Base-by-base conservation (phyloP, 169 alveolate genomes). In the Plasmodium vivax region DNA sequence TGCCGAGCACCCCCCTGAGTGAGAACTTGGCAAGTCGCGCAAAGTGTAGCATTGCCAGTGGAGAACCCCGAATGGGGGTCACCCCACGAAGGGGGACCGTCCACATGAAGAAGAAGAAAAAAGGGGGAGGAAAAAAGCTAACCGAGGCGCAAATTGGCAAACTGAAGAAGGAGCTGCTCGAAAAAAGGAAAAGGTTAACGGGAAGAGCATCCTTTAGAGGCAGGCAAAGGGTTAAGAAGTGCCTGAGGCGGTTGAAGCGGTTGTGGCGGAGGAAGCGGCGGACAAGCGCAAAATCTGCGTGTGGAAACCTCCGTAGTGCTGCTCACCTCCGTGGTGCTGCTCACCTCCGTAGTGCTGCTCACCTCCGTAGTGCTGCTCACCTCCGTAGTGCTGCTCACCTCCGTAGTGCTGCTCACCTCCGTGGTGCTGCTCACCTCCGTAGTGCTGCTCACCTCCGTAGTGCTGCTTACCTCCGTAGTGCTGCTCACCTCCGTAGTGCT, bases 171-270 rank as follows among this genome's bases (percentile, higher is more conserved):
- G 77, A 68, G 38, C 77, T 68, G n/a, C 43, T 68, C 38, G 77
- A 68, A 68, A 68, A 68, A 7, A 68, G 38, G 77, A 68, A 10
- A 68, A 68, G 77, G 38, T 3, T 68, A 23, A 30, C n/a, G 14
- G 83, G 83, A 75, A 75, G 12, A 34, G 5, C n/a, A 30, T 27
- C 41, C 23, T 43, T 14, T 23, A 23, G 7, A n/a, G 38, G 32
- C 19, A 82, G 27, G 38, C 41, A 43, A 23, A 83, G 68, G 68
- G 36, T 83, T 83, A 83, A 83, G 7, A 83, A 83, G 81, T n/a
- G 36, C 73, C 71, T 83, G 19, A 83, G 12, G 19, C 19, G 92
- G 74, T 83, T 83, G 81, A 14, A 19, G 27, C 41, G 51, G 41
- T 43, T 32, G 9, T 16, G 36, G 54, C 8, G 51, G 41, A 2